Evolutionary conservation across 108 stramenopile species (phyloP), one percentile per base, ranked within the genome.

Genomic region (Cyclotella sp.): DNA sequence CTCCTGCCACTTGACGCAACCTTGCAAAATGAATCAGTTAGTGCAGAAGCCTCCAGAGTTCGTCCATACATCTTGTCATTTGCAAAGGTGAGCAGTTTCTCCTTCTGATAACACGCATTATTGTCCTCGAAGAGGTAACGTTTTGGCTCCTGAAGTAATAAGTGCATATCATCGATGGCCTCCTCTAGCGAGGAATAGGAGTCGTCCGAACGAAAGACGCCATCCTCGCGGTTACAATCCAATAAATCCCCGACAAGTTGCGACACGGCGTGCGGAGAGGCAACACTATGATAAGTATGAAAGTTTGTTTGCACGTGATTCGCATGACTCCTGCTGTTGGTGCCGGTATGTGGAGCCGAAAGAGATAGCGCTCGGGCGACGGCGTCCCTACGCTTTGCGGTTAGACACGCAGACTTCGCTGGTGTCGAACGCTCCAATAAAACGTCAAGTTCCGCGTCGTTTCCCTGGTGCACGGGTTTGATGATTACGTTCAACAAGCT

Each of bases 21-120:
- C 39, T 75, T 54, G 59, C 84, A 88, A 42, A 86, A 78, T 9
- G 75, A 75, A 21, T 83, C 60, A 47, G 68, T 59, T 0, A 90
- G 40, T 3, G 69, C 62, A 28, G 47, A 4, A 26, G 24, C 13
- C 49, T 75, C 63, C 19, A 11, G 39, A 15, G 63, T 39, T 57
- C 73, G 12, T 24, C 73, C 73, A 29, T 75, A 66, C 27, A 75
- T 19, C 24, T 65, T 65, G 16, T 45, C 26, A 0, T 49, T 26
- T 1, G 19, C 6, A 29, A 63, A 24, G 21, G 16, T 19, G 15
- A 8, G 9, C 30, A 15, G n/a, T n/a, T n/a, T 15, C 26, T 29
- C 0, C 27, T 30, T 27, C 30, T 15, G 27, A 11, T 8, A 0
- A 14, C 29, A 7, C 61, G 34, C 0, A 16, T 53, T 26, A 18